A percentile compares a stretch with the other conserved stretches of the same genome.
Evolutionary conservation across 768 basidiomycete genomes (phyloP).

Genomic region (Lyophyllum shimeji): DNA sequence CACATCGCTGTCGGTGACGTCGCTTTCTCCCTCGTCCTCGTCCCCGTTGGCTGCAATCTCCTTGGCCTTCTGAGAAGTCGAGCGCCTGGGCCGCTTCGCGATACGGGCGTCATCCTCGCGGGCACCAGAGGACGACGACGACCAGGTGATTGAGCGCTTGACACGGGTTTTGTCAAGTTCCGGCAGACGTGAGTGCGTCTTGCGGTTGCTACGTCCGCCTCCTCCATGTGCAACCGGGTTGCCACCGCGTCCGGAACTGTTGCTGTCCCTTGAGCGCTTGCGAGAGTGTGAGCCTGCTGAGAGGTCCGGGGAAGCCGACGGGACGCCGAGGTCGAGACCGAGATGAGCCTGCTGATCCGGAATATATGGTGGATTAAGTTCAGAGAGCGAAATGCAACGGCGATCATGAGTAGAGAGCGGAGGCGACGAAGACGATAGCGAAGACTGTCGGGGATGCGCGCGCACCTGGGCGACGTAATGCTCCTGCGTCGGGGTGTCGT

Average conservation of each 20-base stretch:
- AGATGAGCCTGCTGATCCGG: slow-evolving; percentile 3
- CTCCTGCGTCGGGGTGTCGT: not conserved
- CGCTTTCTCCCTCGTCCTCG: slow-evolving; percentile 15
- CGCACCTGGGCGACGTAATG: not conserved
- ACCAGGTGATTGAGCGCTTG: slow-evolving; percentile 15
- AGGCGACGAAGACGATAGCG: slow-evolving; percentile 2
- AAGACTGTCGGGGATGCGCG: slow-evolving; percentile 2
- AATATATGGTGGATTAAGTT: slow-evolving; percentile 18
- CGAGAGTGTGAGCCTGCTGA: not conserved
- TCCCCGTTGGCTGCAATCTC: not conserved
- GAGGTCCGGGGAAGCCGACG: slow-evolving; percentile 3
- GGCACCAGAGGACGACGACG: slow-evolving; percentile 9
- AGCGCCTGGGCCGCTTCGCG: slow-evolving; percentile 11
- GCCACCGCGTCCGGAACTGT: not conserved
- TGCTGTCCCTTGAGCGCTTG: slow-evolving; percentile 9
- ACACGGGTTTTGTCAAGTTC: not conserved
- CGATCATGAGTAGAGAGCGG: slow-evolving; percentile 2
- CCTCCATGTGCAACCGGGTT: not conserved
- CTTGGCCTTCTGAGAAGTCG: not conserved
- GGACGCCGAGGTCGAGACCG: not conserved
- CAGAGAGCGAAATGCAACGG: slow-evolving; percentile 16
- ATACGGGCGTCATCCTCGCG: not conserved
- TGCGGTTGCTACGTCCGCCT: not conserved
- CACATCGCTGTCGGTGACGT: slow-evolving; percentile 16
- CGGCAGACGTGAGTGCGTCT: not conserved